Conservation (phyloP, 139 green algal genomes). For the Asterochloris erici region DNA sequence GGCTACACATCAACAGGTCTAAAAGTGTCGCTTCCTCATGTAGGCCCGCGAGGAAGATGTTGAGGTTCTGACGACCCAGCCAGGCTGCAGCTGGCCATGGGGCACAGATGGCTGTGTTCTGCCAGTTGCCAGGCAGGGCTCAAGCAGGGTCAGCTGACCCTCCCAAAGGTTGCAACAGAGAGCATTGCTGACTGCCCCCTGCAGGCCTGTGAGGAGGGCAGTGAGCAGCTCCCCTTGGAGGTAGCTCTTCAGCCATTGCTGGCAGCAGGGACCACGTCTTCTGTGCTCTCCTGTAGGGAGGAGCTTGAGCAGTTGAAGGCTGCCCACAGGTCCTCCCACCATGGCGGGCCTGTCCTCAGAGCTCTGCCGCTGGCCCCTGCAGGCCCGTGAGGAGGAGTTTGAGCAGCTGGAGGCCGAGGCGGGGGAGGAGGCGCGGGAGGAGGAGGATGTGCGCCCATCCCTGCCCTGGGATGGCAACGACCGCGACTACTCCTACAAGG, state of each 20-base stretch:
- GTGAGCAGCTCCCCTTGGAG: conserved; percentile 20
- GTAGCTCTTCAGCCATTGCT: no score
- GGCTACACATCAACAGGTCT: no score
- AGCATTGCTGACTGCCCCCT: background rate
- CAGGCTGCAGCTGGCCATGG: no score
- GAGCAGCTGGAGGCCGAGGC: conserved; percentile 35
- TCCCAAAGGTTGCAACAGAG: no score
- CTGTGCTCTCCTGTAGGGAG: no score
- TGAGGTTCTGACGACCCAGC: no score
- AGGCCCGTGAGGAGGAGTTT: conserved; percentile 46
- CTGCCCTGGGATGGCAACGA: conserved; percentile 89
- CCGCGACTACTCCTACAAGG: conserved; percentile 96
- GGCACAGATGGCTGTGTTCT: no score
- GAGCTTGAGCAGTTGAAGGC: background rate
- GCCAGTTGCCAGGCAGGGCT: no score
- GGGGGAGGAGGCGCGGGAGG: conserved; percentile 33
- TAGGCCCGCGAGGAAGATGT: no score
- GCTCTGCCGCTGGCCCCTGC: background rate
- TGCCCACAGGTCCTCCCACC: background rate
- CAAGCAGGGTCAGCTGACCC: no score
- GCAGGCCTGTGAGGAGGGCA: conserved; percentile 42
- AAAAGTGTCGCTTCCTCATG: no score
- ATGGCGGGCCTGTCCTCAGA: background rate
- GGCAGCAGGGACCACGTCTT: background rate
- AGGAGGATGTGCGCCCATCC: conserved; percentile 15